Evolutionary conservation across 2,329 filamentous ascomycete species (phyloP), one percentile per base, ranked within the genome.

Genomic region (Colletotrichum acutatum): DNA sequence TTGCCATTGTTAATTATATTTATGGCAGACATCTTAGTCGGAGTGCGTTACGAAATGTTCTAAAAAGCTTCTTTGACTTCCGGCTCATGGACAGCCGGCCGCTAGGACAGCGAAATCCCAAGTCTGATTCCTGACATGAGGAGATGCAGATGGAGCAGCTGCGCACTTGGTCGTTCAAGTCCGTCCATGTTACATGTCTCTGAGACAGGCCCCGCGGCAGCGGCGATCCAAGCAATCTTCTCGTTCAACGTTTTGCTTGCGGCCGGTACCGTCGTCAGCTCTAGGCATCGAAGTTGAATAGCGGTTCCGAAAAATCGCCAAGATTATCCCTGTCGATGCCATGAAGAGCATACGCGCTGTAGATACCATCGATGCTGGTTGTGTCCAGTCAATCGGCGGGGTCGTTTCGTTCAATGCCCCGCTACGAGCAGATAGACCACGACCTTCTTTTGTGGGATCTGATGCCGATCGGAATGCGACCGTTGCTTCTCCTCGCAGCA

Each of bases 41-140:
- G 42, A n/a, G 37, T 2, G 6, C 49, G 54, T 32, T 22, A n/a
- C 16, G 46, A 56, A 71, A 71, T 57, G 32, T 73, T 73, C 71
- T 19, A 73, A 34, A n/a, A 66, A 49, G 66, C 71, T 73, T 73
- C 67, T 70, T 71, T 73, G 70, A 67, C 67, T 71, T 66, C 71
- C 71, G 71, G 71, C 71, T 73, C 34, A n/a, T 60, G 56, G 66
- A 37, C 26, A 71, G 60, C 71, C 71, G 71, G 28, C 71, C 71
- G 71, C 71, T 73, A 71, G 67, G 71, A 73, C 60, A 58, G 46
- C 61, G 22, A 8, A 37, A 73, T 71, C 71, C 57, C 71, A 57
- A 66, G 26, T 57, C 49, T 53, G 67, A 32, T 22, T 73, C 49
- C 59, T 61, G 60, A 57, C 28, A 57, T 62, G 49, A 30, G 60